Base-by-base conservation (phyloP, 768 basidiomycete species). In the Russula dissimulans region DNA sequence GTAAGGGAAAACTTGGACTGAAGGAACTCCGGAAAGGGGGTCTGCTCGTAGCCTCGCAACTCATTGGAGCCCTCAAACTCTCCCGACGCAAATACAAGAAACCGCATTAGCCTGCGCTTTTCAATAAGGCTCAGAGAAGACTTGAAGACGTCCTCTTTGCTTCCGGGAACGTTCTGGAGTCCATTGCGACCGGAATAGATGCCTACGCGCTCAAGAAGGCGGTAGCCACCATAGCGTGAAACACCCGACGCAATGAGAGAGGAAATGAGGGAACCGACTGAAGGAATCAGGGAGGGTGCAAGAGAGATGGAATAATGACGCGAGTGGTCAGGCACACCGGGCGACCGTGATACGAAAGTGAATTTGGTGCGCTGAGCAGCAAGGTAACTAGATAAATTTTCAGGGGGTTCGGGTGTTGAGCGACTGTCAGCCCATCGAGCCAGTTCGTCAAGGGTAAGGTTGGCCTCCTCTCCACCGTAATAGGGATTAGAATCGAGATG, bases 141-240 rank as follows among this genome's bases (percentile, higher is more conserved):
- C 75, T 89, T 93, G 80, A 98, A 97, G 3, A 98, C 81, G 60
- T 91, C 89, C 71, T 94, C 94, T 71, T 97, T 97, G 74, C 83
- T 90, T 36, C 86, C 85, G 1, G 95, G 95, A 0, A 97, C 95
- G 52, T 72, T 79, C 66, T 81, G 81, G 22, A 69, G 65, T 3
- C 57, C 59, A 2, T 79, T 74, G 22, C 75, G 72, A 12, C 73
- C 60, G 51, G 81, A 75, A 66, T 83, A 85, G 46, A 91, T 74
- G 42, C 77, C 81, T 17, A 89, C 77, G 26, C 79, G 81, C 62
- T 87, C 90, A 18, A 98, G 75, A 4, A 97, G 78, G 48, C 88
- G 84, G 69, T 94, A 98, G 3, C 85, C 86, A n/a, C 92, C 91
- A 68, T 98, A 97, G 59, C 86, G 84, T 8, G 92, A 80, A 14